Evolutionary conservation across 208 protist genomes (phyloP).

Genomic region (Trichomonas tenax): DNA sequence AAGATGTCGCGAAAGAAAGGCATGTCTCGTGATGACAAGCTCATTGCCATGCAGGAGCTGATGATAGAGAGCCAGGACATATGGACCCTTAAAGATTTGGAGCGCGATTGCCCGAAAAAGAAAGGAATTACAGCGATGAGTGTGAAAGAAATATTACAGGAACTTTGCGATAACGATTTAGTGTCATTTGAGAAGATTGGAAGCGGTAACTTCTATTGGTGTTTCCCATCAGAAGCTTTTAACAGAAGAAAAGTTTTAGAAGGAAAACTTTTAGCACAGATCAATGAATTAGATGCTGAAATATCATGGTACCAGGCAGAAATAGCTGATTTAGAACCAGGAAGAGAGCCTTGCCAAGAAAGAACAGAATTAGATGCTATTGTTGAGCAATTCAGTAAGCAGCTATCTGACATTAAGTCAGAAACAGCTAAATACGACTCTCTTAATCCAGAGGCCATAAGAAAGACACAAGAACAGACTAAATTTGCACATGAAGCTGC

Average conservation of each 20-base stretch:
- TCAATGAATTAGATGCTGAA: neutral
- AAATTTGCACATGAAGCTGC: neutral
- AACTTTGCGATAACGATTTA: neutral
- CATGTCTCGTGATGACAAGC: neutral
- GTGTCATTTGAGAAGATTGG: conserved; percentile 15
- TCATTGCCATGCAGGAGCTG: neutral
- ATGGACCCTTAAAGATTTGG: neutral
- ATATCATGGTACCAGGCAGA: neutral
- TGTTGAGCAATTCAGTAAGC: neutral
- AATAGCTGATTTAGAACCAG: neutral
- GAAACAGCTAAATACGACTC: neutral
- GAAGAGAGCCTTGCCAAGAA: neutral
- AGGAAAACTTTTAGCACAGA: neutral
- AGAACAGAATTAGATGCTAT: neutral
- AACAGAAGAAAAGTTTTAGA: neutral
- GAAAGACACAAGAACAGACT: neutral
- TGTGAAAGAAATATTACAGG: conserved; percentile 3
- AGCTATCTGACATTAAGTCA: neutral
- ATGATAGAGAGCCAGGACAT: neutral
- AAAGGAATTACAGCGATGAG: neutral
- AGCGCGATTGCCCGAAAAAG: neutral
- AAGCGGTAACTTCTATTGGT: conserved; percentile 7
- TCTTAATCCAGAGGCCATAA: neutral
- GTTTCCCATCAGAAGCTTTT: neutral
- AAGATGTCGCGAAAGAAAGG: neutral